These are phyloP conservation scores for Colletotrichum sansevieriae DNA, from an alignment of 2,329 filamentous ascomycete species.

Conservation along the genomic window DNA sequence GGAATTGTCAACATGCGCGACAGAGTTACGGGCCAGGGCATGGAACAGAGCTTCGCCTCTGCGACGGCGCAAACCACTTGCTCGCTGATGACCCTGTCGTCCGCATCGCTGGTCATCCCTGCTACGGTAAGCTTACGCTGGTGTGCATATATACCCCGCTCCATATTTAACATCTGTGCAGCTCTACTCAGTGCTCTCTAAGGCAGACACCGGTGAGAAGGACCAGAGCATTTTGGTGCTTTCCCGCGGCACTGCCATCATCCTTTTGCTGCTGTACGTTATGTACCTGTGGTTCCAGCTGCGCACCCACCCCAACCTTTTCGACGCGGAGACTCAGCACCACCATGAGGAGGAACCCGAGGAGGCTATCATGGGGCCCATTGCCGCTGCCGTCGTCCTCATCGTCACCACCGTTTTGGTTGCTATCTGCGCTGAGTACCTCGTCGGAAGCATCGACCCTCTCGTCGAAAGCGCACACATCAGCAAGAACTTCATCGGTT, in stretches of 20 bases:
- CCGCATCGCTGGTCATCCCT: conserved; percentile 83
- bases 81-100: conserved; percentile 81
- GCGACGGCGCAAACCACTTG: conserved; percentile 83
- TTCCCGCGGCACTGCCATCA: conserved; percentile 81
- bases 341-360: conserved; percentile 52
- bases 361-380: conserved; percentile 69
- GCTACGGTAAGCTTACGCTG: conserved; percentile 67
- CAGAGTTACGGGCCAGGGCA: conserved; percentile 64
- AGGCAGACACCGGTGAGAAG: conserved; percentile 56
- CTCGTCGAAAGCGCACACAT: conserved; percentile 78
- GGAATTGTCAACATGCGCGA: conserved; percentile 74
- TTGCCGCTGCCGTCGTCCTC: conserved; percentile 75
- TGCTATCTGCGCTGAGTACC: conserved; percentile 80
- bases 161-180: conserved; percentile 45
- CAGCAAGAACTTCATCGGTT: conserved; percentile 84
- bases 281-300: conserved; percentile 85
- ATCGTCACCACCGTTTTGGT: conserved; percentile 78
- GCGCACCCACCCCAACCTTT: conserved; percentile 78
- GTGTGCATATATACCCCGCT: neutral
- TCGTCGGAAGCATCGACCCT: conserved; percentile 81
- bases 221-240: conserved; percentile 74
- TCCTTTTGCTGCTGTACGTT: conserved; percentile 80
- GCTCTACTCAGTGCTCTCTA: conserved; percentile 75
- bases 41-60: conserved; percentile 79
- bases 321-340: conserved; percentile 66